Evolutionary conservation across 169 alveolate genomes (phyloP).

Genomic region (Babesia caballi): DNA sequence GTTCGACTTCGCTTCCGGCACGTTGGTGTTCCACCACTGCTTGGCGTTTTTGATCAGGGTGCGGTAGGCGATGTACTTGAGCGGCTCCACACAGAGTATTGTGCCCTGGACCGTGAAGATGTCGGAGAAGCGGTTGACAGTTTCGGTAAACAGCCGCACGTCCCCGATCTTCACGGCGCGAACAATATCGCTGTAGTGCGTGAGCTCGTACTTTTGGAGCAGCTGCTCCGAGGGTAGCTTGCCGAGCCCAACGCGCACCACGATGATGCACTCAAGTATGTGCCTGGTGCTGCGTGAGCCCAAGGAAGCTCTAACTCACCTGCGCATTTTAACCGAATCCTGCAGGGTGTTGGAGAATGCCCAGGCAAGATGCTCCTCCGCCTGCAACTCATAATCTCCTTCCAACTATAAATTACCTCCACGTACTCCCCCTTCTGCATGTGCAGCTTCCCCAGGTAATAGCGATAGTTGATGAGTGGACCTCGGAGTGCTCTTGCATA

Average conservation of each 20-base stretch:
- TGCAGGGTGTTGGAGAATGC: constrained; percentile 72
- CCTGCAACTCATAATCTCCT: constrained; percentile 9
- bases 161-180: constrained; percentile 73
- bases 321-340: constrained; percentile 62
- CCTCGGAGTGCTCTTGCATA: constrained; percentile 72
- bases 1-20: constrained; percentile 62
- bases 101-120: constrained; percentile 78
- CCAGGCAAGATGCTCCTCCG: constrained; percentile 73
- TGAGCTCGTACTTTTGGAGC: constrained; percentile 70
- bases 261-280: constrained; percentile 78
- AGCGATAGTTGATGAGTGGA: constrained; percentile 81
- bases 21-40: constrained; percentile 69
- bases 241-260: constrained; percentile 81
- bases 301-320: constrained; percentile 18
- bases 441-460: constrained; percentile 75
- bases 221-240: constrained; percentile 71
- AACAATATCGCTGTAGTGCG: constrained; percentile 74
- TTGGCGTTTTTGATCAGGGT: constrained; percentile 77
- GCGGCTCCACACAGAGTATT: constrained; percentile 78
- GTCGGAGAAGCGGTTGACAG: constrained; percentile 59
- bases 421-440: constrained; percentile 82
- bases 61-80: constrained; percentile 77
- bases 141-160: constrained; percentile 59
- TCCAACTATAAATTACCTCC: constrained; percentile 33
- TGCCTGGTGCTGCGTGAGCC: constrained; percentile 44